phyloP scores from a whole-genome alignment of 352 stramenopile genomes.

The Pythium dissotocum region DNA sequence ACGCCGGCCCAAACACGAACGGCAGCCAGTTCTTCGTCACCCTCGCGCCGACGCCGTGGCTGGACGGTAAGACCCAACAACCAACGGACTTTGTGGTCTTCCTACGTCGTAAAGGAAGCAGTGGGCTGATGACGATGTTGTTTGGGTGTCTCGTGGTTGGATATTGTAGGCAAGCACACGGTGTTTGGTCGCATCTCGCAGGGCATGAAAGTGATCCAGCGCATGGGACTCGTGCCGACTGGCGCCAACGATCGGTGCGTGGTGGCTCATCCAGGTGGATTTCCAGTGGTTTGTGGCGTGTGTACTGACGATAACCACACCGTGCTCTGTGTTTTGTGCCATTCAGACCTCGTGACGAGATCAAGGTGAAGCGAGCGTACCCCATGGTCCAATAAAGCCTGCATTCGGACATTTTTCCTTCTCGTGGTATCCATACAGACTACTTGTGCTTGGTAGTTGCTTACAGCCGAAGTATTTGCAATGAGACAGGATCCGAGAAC shows the following conservation, averaged over 20 bases:
- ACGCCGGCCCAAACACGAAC: slow-evolving; percentile 91
- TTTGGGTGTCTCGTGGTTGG: no score
- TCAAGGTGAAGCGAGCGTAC: slow-evolving; percentile 69
- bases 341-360: slow-evolving; percentile 74
- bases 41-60: slow-evolving; percentile 91
- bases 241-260: slow-evolving; percentile 82
- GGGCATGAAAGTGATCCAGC: slow-evolving; percentile 93
- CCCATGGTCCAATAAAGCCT: slow-evolving; percentile 48
- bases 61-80: slow-evolving; percentile 90
- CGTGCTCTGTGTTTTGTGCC: neutral
- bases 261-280: neutral
- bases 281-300: neutral
- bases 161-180: slow-evolving; percentile 87
- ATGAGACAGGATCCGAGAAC: neutral
- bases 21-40: slow-evolving; percentile 96
- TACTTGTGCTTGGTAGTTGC: neutral
- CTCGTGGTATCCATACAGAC: no score
- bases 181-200: slow-evolving; percentile 91
- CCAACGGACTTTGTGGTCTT: no score
- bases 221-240: slow-evolving; percentile 89
- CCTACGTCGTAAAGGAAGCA: no score
- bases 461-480: neutral
- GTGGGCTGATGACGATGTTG: no score
- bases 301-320: neutral
- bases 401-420: neutral